A percentile compares a stretch with the other conserved stretches of the same genome.
Conservation (phyloP, 2,329 filamentous ascomycete species). For the Sclerotinia glacialis region DNA sequence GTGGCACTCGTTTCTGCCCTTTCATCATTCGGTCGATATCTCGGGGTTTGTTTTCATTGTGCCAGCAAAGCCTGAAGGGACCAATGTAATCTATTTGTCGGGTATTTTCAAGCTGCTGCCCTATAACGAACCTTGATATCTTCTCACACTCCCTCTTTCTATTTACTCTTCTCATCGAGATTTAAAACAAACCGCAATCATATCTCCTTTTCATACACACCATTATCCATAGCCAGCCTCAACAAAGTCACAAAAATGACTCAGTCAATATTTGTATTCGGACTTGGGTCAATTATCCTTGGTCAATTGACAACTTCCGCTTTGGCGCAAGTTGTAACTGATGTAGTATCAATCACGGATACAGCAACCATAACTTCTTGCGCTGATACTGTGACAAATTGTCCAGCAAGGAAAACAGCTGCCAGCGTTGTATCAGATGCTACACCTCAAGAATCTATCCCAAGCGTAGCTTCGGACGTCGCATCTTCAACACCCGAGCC, state of each 20-base stretch:
- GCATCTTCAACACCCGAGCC: neutral
- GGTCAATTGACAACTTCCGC: neutral
- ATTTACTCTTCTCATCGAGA: neutral
- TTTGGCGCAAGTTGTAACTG: constrained; percentile 1
- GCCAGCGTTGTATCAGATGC: neutral
- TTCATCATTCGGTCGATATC: neutral
- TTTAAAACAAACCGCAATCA: neutral
- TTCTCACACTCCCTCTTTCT: neutral
- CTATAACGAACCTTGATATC: constrained; percentile 4
- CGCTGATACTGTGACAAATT: constrained; percentile 16
- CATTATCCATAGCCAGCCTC: neutral
- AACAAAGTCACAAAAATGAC: constrained; percentile 4
- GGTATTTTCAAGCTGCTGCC: neutral
- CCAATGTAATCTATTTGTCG: constrained; percentile 2
- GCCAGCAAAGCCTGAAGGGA: neutral
- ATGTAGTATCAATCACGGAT: constrained; percentile 10
- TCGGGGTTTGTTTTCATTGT: neutral
- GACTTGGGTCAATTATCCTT: constrained; percentile 6
- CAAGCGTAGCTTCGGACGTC: neutral
- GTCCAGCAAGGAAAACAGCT: neutral
- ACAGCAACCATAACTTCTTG: constrained; percentile 17
- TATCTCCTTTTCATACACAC: neutral
- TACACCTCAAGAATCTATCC: neutral
- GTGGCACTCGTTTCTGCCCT: constrained; percentile 4
- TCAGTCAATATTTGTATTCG: constrained; percentile 1